phyloP scores from a whole-genome alignment of 75 land plant species.

The Pinus albicaulis region DNA sequence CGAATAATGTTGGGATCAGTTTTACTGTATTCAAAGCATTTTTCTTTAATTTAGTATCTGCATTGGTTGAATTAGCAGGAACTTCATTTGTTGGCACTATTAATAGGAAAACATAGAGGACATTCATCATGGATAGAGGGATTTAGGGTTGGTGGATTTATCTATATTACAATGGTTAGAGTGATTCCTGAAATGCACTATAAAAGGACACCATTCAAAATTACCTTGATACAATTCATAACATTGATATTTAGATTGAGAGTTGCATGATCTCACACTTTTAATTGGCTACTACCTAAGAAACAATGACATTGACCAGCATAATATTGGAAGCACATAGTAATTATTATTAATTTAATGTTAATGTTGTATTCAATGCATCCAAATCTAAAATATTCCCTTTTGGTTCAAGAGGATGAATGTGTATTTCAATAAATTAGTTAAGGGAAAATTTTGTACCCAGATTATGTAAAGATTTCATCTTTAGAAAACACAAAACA shows the following conservation, averaged over 20 bases:
- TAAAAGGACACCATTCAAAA: conserved; percentile 44
- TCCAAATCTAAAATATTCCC: too few relatives aligned
- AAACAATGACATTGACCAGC: too few relatives aligned
- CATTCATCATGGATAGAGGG: conserved; percentile 97
- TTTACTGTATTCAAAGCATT: conserved; percentile 90
- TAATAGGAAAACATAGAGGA: conserved; percentile 76
- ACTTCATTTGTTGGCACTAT: conserved; percentile 87
- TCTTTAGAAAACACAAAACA: too few relatives aligned
- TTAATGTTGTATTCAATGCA: too few relatives aligned
- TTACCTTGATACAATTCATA: conserved; percentile 51
- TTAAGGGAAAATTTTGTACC: too few relatives aligned
- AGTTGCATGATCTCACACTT: too few relatives aligned
- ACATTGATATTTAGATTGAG: conserved; percentile 71
- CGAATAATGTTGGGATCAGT: conserved; percentile 91
- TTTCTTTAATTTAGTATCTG: conserved; percentile 95
- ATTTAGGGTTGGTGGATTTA: conserved; percentile 96
- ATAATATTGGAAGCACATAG: too few relatives aligned
- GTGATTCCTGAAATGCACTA: conserved; percentile 95
- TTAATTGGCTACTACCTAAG: too few relatives aligned
- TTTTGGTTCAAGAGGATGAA: too few relatives aligned
- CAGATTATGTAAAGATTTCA: too few relatives aligned
- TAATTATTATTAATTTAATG: too few relatives aligned
- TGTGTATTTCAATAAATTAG: too few relatives aligned
- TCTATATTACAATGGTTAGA: conserved; percentile 92
- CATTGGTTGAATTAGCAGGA: conserved; percentile 43